These are phyloP conservation scores for Hyphodiscus sp. DNA, from an alignment of 2,329 filamentous ascomycete genomes.

Conservation along the genomic window DNA sequence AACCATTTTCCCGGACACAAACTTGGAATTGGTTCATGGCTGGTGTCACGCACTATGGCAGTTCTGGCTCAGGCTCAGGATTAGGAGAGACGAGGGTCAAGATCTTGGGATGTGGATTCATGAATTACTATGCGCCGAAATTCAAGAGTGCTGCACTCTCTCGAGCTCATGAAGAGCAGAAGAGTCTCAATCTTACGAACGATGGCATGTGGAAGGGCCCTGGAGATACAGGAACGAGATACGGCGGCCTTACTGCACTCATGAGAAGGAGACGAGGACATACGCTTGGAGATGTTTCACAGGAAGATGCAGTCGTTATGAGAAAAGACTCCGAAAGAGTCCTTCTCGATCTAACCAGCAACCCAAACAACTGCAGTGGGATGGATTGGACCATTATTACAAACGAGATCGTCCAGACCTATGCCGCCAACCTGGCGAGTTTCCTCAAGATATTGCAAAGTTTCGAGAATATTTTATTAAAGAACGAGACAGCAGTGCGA, in stretches of 20 bases:
- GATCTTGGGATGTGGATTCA: slow-evolving; percentile 36
- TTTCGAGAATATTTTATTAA: slow-evolving; percentile 12
- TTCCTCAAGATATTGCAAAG: slow-evolving; percentile 26
- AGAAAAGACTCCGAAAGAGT: slow-evolving; percentile 28
- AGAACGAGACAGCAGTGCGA: slow-evolving; percentile 24
- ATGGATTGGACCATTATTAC: slow-evolving; percentile 39
- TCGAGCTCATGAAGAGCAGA: slow-evolving; percentile 31
- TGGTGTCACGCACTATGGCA: slow-evolving; percentile 38
- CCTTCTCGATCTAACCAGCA: slow-evolving; percentile 23
- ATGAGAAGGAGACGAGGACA: slow-evolving; percentile 34
- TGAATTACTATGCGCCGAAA: slow-evolving; percentile 39
- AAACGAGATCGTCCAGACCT: slow-evolving; percentile 37
- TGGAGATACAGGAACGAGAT: neutral
- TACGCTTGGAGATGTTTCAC: slow-evolving; percentile 29
- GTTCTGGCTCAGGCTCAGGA: slow-evolving; percentile 32
- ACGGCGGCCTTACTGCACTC: slow-evolving; percentile 27
- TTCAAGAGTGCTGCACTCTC: slow-evolving; percentile 29
- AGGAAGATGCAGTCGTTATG: slow-evolving; percentile 32
- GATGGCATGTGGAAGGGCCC: slow-evolving; percentile 34
- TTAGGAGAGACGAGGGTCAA: slow-evolving; percentile 37
- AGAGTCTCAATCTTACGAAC: slow-evolving; percentile 35
- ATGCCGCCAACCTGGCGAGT: slow-evolving; percentile 31
- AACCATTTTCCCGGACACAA: slow-evolving; percentile 36
- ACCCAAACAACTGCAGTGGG: slow-evolving; percentile 30
- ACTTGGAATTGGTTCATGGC: slow-evolving; percentile 41